These are phyloP conservation scores for Amylocarpus encephaloides DNA, from an alignment of 2,329 filamentous ascomycete genomes.

Conservation along the genomic window DNA sequence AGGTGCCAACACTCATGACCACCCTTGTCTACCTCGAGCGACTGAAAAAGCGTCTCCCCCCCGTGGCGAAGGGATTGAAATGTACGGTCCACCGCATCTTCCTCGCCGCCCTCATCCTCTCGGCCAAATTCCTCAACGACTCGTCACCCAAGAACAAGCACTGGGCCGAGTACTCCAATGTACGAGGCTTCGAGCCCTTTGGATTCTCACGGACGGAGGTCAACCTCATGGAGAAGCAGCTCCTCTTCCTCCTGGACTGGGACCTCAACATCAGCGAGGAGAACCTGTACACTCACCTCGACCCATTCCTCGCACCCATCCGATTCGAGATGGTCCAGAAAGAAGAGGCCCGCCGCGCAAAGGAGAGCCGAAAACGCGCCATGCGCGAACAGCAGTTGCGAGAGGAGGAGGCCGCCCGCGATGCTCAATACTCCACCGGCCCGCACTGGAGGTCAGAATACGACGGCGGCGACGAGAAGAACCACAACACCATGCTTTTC, in stretches of 20 bases:
- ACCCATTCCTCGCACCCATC: conserved; percentile 82
- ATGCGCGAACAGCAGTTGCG: conserved; percentile 16
- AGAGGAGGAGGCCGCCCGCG: conserved; percentile 20
- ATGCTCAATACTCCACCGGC: conserved; percentile 18
- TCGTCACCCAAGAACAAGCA: conserved; percentile 99
- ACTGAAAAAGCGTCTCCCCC: conserved; percentile 77
- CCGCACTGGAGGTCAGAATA: conserved; percentile 24
- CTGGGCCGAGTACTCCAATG: conserved; percentile 89
- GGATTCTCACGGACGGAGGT: conserved; percentile 93
- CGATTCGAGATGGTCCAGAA: conserved; percentile 46
- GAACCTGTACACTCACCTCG: conserved; percentile 81
- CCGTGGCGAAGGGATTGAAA: conserved; percentile 90
- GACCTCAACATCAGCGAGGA: conserved; percentile 79
- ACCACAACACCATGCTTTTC: conserved; percentile 2
- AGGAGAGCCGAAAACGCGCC: conserved; percentile 20
- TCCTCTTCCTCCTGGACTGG: conserved; percentile 92
- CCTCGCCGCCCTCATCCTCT: conserved; percentile 74
- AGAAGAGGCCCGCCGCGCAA: conserved; percentile 21
- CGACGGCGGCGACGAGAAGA: conserved; percentile 10
- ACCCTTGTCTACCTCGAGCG: conserved; percentile 88
- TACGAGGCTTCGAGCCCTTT: conserved; percentile 61
- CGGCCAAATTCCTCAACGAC: conserved; percentile 97
- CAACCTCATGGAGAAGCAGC: conserved; percentile 98
- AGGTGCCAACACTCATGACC: conserved; percentile 95
- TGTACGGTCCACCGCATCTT: conserved; percentile 99